A percentile compares a stretch with the other conserved stretches of the same genome.
Conservation (phyloP, 148 eudicot genomes). For the Gaultheria prostrata region DNA sequence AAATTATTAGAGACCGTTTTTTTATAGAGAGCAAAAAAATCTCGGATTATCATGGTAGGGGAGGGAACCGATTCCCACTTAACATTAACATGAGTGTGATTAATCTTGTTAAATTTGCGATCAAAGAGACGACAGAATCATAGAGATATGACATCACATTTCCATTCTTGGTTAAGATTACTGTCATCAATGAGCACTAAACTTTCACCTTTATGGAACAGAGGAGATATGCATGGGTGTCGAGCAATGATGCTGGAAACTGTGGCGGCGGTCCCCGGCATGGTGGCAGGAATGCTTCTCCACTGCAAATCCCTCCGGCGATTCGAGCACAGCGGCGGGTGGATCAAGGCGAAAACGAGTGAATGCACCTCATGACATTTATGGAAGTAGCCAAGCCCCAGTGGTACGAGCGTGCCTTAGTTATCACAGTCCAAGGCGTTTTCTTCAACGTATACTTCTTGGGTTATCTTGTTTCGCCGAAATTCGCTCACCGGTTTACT, state of each 20-base stretch:
- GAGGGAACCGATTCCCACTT: no score
- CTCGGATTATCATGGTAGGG: no score
- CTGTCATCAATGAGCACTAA: not conserved
- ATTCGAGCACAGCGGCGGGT: constrained; percentile 90
- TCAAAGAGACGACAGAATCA: not conserved
- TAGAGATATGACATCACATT: not conserved
- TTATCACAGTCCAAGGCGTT: constrained; percentile 74
- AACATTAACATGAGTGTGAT: no score
- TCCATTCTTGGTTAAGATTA: not conserved
- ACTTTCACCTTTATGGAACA: constrained; percentile 11
- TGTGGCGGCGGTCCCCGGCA: constrained; percentile 86
- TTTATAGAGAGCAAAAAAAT: no score
- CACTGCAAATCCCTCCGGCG: constrained; percentile 76
- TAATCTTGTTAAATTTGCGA: no score
- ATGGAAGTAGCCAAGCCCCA: constrained; percentile 70
- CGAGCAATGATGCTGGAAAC: constrained; percentile 96
- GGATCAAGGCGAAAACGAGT: constrained; percentile 87
- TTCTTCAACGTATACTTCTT: constrained; percentile 89
- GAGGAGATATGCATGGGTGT: constrained; percentile 83
- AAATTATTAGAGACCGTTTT: no score
- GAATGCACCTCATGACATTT: constrained; percentile 96
- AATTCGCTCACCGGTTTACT: constrained; percentile 69
- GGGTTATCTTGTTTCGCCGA: constrained; percentile 66
- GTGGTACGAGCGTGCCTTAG: constrained; percentile 84
- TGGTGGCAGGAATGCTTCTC: constrained; percentile 90